Conservation (phyloP, 2,329 filamentous ascomycete genomes). For the Aspergillus alliaceus region DNA sequence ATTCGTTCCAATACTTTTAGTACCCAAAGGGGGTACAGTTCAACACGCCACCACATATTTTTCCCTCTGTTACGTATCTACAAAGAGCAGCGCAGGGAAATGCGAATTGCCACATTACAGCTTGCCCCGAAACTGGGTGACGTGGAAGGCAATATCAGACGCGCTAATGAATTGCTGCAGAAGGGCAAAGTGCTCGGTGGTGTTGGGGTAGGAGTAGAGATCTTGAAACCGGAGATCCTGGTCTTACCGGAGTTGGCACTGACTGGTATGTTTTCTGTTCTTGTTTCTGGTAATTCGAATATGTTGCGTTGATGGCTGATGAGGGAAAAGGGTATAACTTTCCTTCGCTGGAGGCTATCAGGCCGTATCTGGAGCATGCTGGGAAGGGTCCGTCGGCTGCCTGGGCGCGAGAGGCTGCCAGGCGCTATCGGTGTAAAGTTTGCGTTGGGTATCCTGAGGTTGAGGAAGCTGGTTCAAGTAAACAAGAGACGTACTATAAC, state of each 20-base stretch:
- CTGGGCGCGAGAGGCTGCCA: constrained; percentile 60
- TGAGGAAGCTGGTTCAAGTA: constrained; percentile 13
- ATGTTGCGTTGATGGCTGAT: no score
- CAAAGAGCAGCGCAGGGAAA: constrained; percentile 21
- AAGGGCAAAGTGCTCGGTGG: constrained; percentile 25
- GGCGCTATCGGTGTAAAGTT: constrained; percentile 57
- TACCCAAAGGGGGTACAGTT: neutral
- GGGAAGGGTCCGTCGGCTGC: constrained; percentile 54
- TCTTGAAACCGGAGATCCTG: constrained; percentile 53
- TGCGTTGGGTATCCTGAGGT: constrained; percentile 64
- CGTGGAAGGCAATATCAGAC: constrained; percentile 45
- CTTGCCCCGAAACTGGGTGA: constrained; percentile 46
- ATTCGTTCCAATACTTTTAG: neutral
- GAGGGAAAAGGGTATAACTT: constrained; percentile 66
- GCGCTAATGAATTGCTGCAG: constrained; percentile 45
- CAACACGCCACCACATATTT: neutral
- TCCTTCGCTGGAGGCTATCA: constrained; percentile 56
- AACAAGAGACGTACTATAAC: constrained; percentile 53
- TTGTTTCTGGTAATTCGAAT: neutral
- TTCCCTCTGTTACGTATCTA: neutral
- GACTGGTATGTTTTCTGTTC: constrained; percentile 45
- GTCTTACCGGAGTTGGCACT: constrained; percentile 65
- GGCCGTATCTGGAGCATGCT: constrained; percentile 60
- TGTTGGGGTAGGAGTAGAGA: constrained; percentile 19
- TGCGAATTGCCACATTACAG: constrained; percentile 51